Evolutionary conservation across 1,284 basidiomycete genomes (phyloP), one percentile per base, ranked within the genome.

Genomic region (Pisolithus thermaeus): DNA sequence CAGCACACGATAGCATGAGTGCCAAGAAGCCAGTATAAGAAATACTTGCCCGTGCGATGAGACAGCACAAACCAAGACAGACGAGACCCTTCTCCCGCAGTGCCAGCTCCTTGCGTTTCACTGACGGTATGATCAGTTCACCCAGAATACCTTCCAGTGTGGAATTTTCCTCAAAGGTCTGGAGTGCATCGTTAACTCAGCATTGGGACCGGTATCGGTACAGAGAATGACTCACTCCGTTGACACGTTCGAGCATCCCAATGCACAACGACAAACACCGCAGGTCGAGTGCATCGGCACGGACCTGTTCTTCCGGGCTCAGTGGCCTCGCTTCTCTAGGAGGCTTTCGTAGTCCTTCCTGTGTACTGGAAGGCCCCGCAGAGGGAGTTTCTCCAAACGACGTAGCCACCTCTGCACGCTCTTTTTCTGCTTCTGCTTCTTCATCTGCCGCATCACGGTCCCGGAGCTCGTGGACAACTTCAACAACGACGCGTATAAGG

Each of bases 101-200:
- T 0, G 77, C 74, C 1, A 89, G 76, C 55, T 96, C 90, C 68
- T 94, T 96, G 56, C 90, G 81, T 61, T 87, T 85, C 32, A 98
- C 90, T 1, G 92, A 84, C 0, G 96, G 96, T 30, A 97, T 82
- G 59, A 98, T 92, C 23, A 98, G 74, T 61, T 97, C 92, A 2
- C 85, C 81, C 2, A 98, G 74, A 35, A 98, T 80, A 32, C 96
- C 96, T 63, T 96, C 89, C 44, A 98, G 75, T 0, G 91, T 94
- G 2, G 92, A 92, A 69, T 98, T 96, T 60, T 97, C 94, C 64
- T 96, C 91, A 55, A 98, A 85, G 1, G 83, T 87, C 87, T 92
- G 20, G 61, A 35, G 38, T 42, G 28, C 22, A 28, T 37, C 12
- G 22, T 22, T 22, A n/a, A 18, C n/a, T 20, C 39, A 23, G 18